phyloP scores from a whole-genome alignment of 345 rosid species.

The Cardamine chenopodiifolia region DNA sequence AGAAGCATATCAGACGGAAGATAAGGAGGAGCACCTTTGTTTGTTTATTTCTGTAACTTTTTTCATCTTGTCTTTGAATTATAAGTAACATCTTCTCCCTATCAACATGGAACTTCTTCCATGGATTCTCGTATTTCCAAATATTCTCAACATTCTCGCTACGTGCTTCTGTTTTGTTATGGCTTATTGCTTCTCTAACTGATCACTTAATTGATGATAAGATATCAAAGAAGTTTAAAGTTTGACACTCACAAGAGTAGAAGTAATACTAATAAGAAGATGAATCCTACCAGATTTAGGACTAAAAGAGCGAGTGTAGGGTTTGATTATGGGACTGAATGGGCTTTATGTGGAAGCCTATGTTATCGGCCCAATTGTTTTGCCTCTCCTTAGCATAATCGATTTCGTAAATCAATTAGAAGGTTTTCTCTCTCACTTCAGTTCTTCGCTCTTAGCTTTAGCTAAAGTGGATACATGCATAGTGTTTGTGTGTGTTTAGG shows the following conservation, averaged over 20 bases:
- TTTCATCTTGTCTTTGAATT: background rate
- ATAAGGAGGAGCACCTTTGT: slow-evolving; percentile 4
- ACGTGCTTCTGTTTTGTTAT: background rate
- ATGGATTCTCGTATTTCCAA: background rate
- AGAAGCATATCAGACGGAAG: background rate
- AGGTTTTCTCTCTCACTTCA: background rate
- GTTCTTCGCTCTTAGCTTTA: background rate
- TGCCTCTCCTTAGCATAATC: background rate
- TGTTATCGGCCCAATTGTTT: background rate
- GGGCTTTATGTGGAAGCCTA: background rate
- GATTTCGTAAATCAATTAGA: background rate
- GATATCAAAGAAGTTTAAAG: background rate
- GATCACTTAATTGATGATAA: background rate
- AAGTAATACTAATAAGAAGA: background rate
- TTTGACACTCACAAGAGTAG: background rate
- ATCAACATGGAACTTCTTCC: background rate
- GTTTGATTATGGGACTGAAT: background rate
- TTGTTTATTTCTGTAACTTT: background rate
- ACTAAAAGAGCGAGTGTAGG: background rate
- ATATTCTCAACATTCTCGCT: background rate
- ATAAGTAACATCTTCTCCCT: background rate
- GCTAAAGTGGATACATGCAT: too few relatives aligned
- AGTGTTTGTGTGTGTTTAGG: background rate
- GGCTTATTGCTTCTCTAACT: background rate
- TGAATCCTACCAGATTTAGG: background rate